Conservation (phyloP, 352 stramenopile genomes). For the Pythium monospermum region DNA sequence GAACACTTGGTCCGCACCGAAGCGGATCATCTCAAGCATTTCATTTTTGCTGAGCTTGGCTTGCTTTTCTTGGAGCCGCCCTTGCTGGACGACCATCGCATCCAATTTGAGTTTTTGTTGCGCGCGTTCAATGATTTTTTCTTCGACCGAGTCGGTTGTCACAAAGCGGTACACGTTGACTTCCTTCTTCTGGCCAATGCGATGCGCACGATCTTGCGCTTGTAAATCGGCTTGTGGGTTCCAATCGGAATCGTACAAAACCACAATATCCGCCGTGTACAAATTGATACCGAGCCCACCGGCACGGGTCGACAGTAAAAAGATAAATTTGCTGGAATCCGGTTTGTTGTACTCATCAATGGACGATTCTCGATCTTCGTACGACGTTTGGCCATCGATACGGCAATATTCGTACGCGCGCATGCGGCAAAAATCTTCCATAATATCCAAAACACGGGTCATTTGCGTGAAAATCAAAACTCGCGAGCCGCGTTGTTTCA, state of each 20-base stretch:
- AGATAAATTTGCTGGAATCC: constrained; percentile 96
- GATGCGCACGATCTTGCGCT: constrained; percentile 93
- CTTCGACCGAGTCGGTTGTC: constrained; percentile 96
- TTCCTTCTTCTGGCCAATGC: constrained; percentile 98
- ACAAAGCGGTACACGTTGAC: constrained; percentile 95
- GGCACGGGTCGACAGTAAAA: constrained; percentile 96
- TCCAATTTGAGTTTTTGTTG: constrained; percentile 96
- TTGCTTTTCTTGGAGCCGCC: constrained; percentile 81
- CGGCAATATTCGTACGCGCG: constrained; percentile 86
- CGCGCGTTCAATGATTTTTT: constrained; percentile 98
- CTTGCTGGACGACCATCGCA: constrained; percentile 85
- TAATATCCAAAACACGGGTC: constrained; percentile 91
- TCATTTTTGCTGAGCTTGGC: constrained; percentile 95
- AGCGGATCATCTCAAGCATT: constrained; percentile 96
- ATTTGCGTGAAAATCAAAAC: constrained; percentile 94
- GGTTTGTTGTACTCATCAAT: constrained; percentile 95
- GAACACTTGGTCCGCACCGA: constrained; percentile 98
- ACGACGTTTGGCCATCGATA: constrained; percentile 86
- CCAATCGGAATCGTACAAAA: constrained; percentile 98
- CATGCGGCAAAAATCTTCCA: constrained; percentile 96
- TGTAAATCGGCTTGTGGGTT: constrained; percentile 98
- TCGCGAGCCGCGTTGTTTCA: constrained; percentile 85
- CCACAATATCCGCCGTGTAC: constrained; percentile 98
- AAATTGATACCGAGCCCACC: constrained; percentile 99
- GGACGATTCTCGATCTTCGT: constrained; percentile 77